These are phyloP conservation scores for Aurantiochytrium sp. DNA, from an alignment of 108 stramenopile genomes.

Conservation along the genomic window DNA sequence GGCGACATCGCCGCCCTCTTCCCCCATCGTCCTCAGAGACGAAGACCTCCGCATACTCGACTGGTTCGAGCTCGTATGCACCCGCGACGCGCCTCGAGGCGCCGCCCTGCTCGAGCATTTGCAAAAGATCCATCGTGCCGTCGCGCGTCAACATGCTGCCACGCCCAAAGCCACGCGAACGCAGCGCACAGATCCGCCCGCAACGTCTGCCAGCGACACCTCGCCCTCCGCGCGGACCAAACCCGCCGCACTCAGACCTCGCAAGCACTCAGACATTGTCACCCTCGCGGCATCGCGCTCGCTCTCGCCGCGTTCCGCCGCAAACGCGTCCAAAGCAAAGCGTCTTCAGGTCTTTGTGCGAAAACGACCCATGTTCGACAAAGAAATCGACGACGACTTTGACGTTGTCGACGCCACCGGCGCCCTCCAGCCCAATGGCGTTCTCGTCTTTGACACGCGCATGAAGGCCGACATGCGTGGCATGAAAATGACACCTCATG, in stretches of 20 bases:
- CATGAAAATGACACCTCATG: slow-evolving; percentile 41
- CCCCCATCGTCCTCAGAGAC: neutral
- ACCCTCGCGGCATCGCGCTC: neutral
- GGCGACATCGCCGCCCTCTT: neutral
- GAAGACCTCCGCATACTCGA: neutral
- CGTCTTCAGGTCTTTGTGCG: slow-evolving; percentile 49
- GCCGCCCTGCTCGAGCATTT: neutral
- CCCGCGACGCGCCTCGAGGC: neutral
- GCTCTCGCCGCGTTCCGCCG: neutral
- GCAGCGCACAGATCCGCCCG: too few species aligned
- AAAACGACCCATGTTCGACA: slow-evolving; percentile 57
- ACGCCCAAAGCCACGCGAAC: neutral
- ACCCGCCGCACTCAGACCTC: neutral
- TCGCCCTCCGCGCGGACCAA: neutral
- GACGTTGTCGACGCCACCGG: slow-evolving; percentile 45
- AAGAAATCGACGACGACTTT: slow-evolving; percentile 47
- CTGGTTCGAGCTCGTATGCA: neutral
- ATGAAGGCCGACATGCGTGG: slow-evolving; percentile 61
- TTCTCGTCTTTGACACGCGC: slow-evolving; percentile 46
- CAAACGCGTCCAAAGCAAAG: neutral
- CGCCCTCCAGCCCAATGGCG: neutral
- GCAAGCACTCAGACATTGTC: neutral
- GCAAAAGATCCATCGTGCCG: neutral
- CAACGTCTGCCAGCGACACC: neutral
- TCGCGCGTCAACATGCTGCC: neutral